Percentiles rank a stretch among this genome's conserved stretches.
Conservation (phyloP, 129 eudicot species). For the Tanacetum coccineum region DNA sequence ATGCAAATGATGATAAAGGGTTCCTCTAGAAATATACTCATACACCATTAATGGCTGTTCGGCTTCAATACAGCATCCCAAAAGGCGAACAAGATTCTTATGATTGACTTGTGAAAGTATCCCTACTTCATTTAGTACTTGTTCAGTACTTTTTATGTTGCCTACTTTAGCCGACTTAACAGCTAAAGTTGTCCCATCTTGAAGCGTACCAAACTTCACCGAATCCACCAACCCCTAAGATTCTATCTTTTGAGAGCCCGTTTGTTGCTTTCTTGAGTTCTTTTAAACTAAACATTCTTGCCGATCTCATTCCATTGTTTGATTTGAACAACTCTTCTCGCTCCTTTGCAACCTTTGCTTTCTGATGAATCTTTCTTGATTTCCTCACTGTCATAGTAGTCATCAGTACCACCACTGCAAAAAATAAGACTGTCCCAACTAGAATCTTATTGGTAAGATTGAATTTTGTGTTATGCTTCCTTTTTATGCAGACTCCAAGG, state of each 20-base stretch:
- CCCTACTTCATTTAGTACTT: conserved; percentile 52
- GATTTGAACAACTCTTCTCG: conserved; percentile 51
- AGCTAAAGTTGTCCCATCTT: conserved; percentile 47
- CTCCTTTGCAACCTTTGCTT: conserved; percentile 42
- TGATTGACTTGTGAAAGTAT: conserved; percentile 55
- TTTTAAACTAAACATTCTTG: conserved; percentile 48
- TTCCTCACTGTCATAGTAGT: conserved; percentile 27
- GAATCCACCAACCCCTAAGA: conserved; percentile 46
- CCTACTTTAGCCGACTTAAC: conserved; percentile 52
- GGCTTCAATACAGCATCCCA: conserved; percentile 50
- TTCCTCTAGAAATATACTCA: conserved; percentile 47
- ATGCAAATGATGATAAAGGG: conserved; percentile 50
- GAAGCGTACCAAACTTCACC: conserved; percentile 54
- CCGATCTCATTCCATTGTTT: conserved; percentile 39
- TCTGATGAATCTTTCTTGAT: conserved; percentile 22
- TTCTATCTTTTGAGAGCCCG: conserved; percentile 35
- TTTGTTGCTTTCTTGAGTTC: conserved; percentile 49
- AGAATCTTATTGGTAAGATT: conserved; percentile 33
- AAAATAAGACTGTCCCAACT: conserved; percentile 33
- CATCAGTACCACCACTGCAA: conserved; percentile 30
- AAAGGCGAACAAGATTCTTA: conserved; percentile 44
- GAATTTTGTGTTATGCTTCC: conserved; percentile 21
- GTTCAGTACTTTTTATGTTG: conserved; percentile 44
- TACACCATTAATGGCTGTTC: conserved; percentile 54
- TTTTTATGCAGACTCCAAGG: conserved; percentile 41